These are phyloP conservation scores for Hypholoma fasciculare DNA, from an alignment of 768 basidiomycete species.

Conservation along the genomic window DNA sequence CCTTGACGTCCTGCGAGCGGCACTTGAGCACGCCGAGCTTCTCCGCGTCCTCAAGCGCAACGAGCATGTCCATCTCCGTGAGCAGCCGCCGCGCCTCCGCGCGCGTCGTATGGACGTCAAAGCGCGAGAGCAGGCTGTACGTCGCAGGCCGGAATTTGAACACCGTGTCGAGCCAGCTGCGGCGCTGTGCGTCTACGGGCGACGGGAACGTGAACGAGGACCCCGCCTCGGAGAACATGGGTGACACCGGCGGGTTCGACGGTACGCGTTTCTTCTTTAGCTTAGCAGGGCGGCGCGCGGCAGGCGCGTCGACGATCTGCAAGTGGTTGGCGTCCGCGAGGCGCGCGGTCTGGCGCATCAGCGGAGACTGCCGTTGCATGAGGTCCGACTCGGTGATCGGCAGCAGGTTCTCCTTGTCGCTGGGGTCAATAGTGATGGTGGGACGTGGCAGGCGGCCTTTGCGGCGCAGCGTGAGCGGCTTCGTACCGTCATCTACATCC, in stretches of 20 bases:
- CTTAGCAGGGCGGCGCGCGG: conserved; percentile 27
- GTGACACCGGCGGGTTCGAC: conserved; percentile 27
- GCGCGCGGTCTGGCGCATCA: conserved; percentile 12
- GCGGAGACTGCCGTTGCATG: conserved; percentile 19
- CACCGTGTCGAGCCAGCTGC: conserved; percentile 84
- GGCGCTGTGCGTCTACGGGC: conserved; percentile 46
- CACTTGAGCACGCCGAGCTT: conserved; percentile 75
- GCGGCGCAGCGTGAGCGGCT: conserved; percentile 46
- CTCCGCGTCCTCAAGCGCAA: conserved; percentile 64
- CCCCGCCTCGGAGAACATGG: conserved; percentile 46
- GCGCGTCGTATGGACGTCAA: conserved; percentile 63
- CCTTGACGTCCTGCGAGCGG: conserved; percentile 64
- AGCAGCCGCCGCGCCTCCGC: conserved; percentile 76
- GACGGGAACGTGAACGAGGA: conserved; percentile 40
- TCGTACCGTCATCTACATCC: conserved; percentile 24
- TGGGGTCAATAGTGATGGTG: conserved; percentile 16
- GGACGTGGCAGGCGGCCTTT: conserved; percentile 27
- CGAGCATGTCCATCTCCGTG: conserved; percentile 66
- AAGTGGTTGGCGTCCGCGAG: conserved; percentile 8
- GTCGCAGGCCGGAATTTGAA: conserved; percentile 81
- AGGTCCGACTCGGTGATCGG: conserved; percentile 21
- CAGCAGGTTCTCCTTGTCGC: conserved; percentile 61
- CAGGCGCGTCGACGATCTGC: conserved; percentile 6
- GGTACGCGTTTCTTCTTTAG: conserved; percentile 30
- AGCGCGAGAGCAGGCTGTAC: conserved; percentile 56